Evolutionary conservation across 139 green algal species (phyloP), one percentile per base, ranked within the genome.

Genomic region (Tetratostichococcus sp.): DNA sequence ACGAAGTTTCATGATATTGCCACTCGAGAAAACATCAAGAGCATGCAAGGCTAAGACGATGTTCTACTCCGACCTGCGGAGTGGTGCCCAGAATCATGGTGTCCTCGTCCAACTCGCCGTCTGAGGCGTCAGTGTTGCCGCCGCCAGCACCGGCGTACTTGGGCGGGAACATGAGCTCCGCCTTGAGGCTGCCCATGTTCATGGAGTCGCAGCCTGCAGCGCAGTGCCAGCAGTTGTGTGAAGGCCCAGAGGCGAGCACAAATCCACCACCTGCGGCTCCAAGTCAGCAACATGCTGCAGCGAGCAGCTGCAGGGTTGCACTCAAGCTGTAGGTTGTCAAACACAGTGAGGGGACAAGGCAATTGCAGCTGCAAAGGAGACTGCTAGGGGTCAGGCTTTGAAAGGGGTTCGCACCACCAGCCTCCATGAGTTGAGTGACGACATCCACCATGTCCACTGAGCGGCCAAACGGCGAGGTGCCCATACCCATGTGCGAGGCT

Each of bases 391-490:
- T 4, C 6, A 70, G 69, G 30, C 79, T 70, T 3, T 62, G 42
- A n/a, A 71, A 31, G 14, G 65, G 50, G 31, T 33, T 67, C 28
- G 72, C 30, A 82, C 71, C 62, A 33, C 85, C 82, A 26, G 72
- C 79, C 35, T 90, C 83, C 83, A 94, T 91, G 28, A 95, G 80
- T 42, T 88, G 78, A 2, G 77, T 80, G 71, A 79, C 88, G 73
- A 94, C 82, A 70, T 95, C 89, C 50, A 88, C 79, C 91, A 95
- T 95, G 79, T 95, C 91, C 16, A 94, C 78, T n/a, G 57, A 83
- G 59, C 84, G 84, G 39, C 90, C 89, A 73, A 88, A 87, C 22
- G 88, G 85, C 6, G 82, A 82, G 31, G 79, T 84, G 42, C 83
- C 84, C 58, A 89, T 57, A 30, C 30, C 34, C 70, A 75, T 62